phyloP scores from a whole-genome alignment of 441 rosid species.

The Gossypium schwendimanii region DNA sequence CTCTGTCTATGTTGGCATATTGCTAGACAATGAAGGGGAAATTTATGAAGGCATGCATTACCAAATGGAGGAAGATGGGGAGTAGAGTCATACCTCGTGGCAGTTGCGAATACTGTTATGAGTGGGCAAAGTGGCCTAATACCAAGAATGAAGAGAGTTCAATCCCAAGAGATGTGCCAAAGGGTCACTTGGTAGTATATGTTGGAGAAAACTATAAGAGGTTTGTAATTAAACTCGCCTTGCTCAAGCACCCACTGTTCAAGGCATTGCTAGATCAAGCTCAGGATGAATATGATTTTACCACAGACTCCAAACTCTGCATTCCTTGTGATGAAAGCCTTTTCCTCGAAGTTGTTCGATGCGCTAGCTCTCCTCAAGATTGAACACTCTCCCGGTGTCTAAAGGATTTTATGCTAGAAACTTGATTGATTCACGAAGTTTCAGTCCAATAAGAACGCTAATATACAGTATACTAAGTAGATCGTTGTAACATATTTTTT shows the following conservation, averaged over 20 bases:
- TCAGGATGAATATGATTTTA: slow-evolving; percentile 61
- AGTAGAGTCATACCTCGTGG: slow-evolving; percentile 40
- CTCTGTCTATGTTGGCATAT: background rate
- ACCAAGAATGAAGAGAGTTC: slow-evolving; percentile 29
- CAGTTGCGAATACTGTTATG: slow-evolving; percentile 41
- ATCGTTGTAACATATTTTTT: slow-evolving; percentile 30
- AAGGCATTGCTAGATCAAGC: slow-evolving; percentile 75
- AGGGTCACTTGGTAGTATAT: slow-evolving; percentile 80
- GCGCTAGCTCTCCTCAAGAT: slow-evolving; percentile 40
- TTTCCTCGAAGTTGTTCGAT: slow-evolving; percentile 63
- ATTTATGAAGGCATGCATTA: slow-evolving; percentile 34
- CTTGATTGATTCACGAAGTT: slow-evolving; percentile 18
- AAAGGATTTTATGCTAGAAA: slow-evolving; percentile 17
- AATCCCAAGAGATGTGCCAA: slow-evolving; percentile 83
- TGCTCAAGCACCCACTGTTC: slow-evolving; percentile 77
- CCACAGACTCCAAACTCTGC: slow-evolving; percentile 57
- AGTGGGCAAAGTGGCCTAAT: slow-evolving; percentile 36
- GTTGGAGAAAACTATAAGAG: slow-evolving; percentile 67
- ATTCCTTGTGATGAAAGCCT: slow-evolving; percentile 73
- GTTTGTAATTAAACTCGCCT: slow-evolving; percentile 56
- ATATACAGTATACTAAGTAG: slow-evolving; percentile 26
- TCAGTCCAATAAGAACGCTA: slow-evolving; percentile 21
- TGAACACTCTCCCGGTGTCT: slow-evolving; percentile 29
- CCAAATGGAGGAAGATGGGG: slow-evolving; percentile 54
- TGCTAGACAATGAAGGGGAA: slow-evolving; percentile 31